Percentiles rank a stretch among this genome's conserved stretches.
Evolutionary conservation across 805 yeast species (phyloP).

Genomic region (Lachancea lanzarotensis): DNA sequence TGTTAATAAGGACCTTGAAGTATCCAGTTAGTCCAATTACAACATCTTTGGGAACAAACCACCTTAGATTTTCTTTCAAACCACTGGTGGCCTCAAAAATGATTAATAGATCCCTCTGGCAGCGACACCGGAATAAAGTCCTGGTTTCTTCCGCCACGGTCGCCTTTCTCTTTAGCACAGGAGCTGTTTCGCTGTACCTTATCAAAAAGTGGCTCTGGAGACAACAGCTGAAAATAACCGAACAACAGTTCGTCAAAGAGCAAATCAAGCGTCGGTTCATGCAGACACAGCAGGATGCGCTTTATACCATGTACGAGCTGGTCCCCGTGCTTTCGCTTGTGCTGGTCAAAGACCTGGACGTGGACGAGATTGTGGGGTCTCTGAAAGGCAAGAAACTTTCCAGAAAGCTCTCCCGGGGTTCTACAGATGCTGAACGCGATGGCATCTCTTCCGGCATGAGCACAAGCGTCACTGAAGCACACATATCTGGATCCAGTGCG

Average conservation of each 20-base stretch:
- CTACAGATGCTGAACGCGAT: conserved; percentile 10
- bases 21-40: too few relatives aligned
- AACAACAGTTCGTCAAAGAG: conserved; percentile 55
- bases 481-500: conserved; percentile 4
- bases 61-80: too few relatives aligned
- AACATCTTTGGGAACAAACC: too few relatives aligned
- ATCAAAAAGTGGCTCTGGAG: conserved; percentile 28
- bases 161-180: conserved; percentile 25
- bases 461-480: conserved; percentile 14
- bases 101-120: conserved; percentile 14
- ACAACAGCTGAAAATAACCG: conserved; percentile 43
- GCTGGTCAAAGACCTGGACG: conserved; percentile 21
- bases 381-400: conserved; percentile 22
- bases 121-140: conserved; percentile 24
- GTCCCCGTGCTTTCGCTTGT: conserved; percentile 61
- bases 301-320: conserved; percentile 74
- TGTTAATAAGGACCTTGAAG: too few relatives aligned
- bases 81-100: too few relatives aligned
- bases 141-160: conserved; percentile 18
- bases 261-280: conserved; percentile 76
- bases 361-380: conserved; percentile 22
- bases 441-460: conserved; percentile 19
- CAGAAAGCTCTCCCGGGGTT: conserved; percentile 7
- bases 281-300: conserved; percentile 88
- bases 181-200: conserved; percentile 22